Evolutionary conservation across 2,329 filamentous ascomycete genomes (phyloP), one percentile per base, ranked within the genome.

Genomic region (Botryotinia narcissicola): DNA sequence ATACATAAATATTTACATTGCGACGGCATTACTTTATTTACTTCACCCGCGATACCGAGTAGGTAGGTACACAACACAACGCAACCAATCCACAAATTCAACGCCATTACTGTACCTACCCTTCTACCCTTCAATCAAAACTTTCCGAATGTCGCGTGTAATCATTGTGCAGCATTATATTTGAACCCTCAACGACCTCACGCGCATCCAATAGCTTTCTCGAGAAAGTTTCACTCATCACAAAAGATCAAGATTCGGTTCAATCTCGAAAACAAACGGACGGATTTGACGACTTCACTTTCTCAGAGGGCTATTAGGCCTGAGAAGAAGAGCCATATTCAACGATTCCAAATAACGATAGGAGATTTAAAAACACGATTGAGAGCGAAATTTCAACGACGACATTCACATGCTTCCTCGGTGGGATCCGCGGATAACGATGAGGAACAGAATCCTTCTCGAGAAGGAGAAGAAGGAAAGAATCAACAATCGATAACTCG

Each of bases 301-400:
- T 63, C 70, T 48, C 57, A 54, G 1, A 35, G 42, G 70, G 57
- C 59, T 71, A 18, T 25, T 25, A 20, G 44, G 70, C 70, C 59
- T 35, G 18, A 64, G 59, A 29, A 32, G 32, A 54, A 51, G 64
- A 16, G 40, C 1, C 22, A n/a, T 1, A 51, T 54, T 40, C 44
- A 20, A 20, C 7, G 18, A 8, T 40, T 48, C 37, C 61, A 51
- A 62, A 73, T 73, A 67, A 69, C 67, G 48, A 73, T 73, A 46
- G 68, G 67, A 25, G 72, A 73, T 71, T 64, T 73, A 1, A 73
- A 73, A 70, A 69, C 51, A 32, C 54, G 72, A 63, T 64, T 73
- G 48, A 64, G 70, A 59, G 72, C 72, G 29, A 73, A 71, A 59
- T 73, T 73, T n/a, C 51, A 70, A n/a, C 72, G 72, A 35, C 70